phyloP scores from a whole-genome alignment of 2,329 filamentous ascomycete species.

The Pezicula rhizophila region DNA sequence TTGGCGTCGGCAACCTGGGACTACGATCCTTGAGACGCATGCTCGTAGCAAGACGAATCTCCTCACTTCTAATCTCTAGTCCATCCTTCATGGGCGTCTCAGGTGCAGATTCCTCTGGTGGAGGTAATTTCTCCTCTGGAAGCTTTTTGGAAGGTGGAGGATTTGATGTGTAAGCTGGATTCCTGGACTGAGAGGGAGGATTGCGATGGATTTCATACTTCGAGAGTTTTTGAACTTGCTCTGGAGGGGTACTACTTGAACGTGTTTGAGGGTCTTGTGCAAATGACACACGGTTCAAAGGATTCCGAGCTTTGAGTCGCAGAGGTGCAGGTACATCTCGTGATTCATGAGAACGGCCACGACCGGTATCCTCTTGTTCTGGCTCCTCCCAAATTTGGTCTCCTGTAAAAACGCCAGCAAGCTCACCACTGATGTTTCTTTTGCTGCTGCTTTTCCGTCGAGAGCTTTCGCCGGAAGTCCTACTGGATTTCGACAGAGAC shows the following conservation, averaged over 20 bases:
- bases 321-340: constrained; percentile 39
- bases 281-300: constrained; percentile 56
- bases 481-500: constrained; percentile 12
- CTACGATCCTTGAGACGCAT: constrained; percentile 85
- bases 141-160: constrained; percentile 27
- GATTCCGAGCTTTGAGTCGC: constrained; percentile 56
- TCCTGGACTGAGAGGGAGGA: constrained; percentile 74
- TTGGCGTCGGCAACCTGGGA: constrained; percentile 78
- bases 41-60: constrained; percentile 85
- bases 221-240: constrained; percentile 33
- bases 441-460: constrained; percentile 26
- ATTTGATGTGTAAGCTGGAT: constrained; percentile 74
- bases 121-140: constrained; percentile 25
- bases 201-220: constrained; percentile 77
- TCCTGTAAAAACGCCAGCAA: constrained; percentile 58
- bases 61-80: constrained; percentile 76
- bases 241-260: constrained; percentile 37
- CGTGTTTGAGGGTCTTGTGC: constrained; percentile 31
- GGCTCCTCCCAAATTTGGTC: constrained; percentile 90
- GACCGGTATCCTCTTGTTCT: constrained; percentile 36
- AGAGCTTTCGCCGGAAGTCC: constrained; percentile 6
- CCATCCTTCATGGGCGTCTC: constrained; percentile 55
- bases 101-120: constrained; percentile 13
- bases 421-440: constrained; percentile 65
- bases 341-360: constrained; percentile 19